Evolutionary conservation across 2,329 filamentous ascomycete genomes (phyloP), one percentile per base, ranked within the genome.

Genomic region (Albophoma yamanashiensis): DNA sequence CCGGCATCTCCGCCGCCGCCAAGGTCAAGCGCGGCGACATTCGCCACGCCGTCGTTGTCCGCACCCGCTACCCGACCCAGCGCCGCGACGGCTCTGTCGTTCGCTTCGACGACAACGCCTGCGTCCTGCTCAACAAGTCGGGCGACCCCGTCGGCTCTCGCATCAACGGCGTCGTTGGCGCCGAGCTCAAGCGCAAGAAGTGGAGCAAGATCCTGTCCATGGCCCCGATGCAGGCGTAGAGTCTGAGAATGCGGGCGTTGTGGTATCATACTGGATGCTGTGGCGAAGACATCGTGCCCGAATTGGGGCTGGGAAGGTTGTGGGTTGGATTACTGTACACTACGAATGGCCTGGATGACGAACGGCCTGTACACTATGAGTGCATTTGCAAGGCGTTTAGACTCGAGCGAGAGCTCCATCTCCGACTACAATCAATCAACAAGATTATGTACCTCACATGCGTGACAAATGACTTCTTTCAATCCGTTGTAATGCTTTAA

Each of bases 191-290:
- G 73, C 85, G 90, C 72, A 94, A 90, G 82, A 89, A 96, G 78
- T 99, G 94, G 94, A 96, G 92, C 69, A 99, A 97, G 84, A 97
- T 99, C 69, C 76, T 99, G 72, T 96, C 91, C 67, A 84, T 99
- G 82, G 94, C 94, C 59, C 93, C 94, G 27, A 81, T 82, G 76
- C 80, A 85, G 68, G 82, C 78, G 43, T 84, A 76, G 50, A 8
- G 20, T 22, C 50, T 4, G 11, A 22, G 20, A 11, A n/a, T 17
- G 17, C 31, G 20, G 20, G 31, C 3, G 11, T n/a, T n/a, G 31
- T 14, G 11, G 5, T 38, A 20, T n/a, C 50, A 8, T 38, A 22
- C 11, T 22, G 31, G 20, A 22, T 55, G 50, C 50, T n/a, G 8
- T 12, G 6, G 4, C 9, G 31, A n/a, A 36, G 11, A 17, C 25